Evolutionary conservation across 768 basidiomycete genomes (phyloP).

Genomic region (Vishniacozyma victoriae): DNA sequence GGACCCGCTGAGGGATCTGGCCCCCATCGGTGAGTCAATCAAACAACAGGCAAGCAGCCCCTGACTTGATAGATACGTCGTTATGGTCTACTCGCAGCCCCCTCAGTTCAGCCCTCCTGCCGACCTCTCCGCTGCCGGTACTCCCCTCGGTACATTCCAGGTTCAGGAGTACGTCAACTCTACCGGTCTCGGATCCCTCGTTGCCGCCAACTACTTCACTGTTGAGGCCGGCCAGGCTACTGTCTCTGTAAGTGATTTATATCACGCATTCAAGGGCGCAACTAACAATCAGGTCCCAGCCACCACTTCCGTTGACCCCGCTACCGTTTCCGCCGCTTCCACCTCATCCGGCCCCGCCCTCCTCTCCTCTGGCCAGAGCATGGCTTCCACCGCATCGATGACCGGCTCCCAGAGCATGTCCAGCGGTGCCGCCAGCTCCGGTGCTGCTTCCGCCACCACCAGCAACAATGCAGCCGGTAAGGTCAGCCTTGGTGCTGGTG

Average conservation of each 20-base stretch:
- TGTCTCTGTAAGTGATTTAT: constrained; percentile 48
- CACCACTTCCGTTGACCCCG: constrained; percentile 63
- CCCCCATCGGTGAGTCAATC: constrained; percentile 60
- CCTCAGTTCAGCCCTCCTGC: constrained; percentile 58
- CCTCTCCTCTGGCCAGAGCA: constrained; percentile 10
- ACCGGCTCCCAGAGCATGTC: constrained; percentile 19
- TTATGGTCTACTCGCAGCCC: constrained; percentile 64
- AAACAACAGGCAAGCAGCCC: no score
- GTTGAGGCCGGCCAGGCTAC: constrained; percentile 66
- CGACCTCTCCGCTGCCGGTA: constrained; percentile 53
- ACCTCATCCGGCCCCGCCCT: constrained; percentile 20
- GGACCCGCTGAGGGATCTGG: constrained; percentile 64
- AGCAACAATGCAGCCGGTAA: constrained; percentile 12
- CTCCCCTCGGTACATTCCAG: constrained; percentile 57
- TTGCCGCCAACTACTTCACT: constrained; percentile 68
- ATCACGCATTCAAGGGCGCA: not conserved
- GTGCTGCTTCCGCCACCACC: constrained; percentile 13
- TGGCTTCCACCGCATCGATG: constrained; percentile 10
- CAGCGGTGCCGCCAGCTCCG: constrained; percentile 11
- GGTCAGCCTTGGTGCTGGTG: constrained; percentile 15
- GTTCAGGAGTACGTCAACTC: constrained; percentile 57
- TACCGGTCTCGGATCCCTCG: constrained; percentile 56
- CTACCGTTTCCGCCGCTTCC: constrained; percentile 50
- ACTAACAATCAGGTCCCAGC: constrained; percentile 25
- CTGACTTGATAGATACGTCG: constrained; percentile 63